These are phyloP conservation scores for Xylaria sp. DNA, from an alignment of 2,329 filamentous ascomycete genomes.

Conservation along the genomic window DNA sequence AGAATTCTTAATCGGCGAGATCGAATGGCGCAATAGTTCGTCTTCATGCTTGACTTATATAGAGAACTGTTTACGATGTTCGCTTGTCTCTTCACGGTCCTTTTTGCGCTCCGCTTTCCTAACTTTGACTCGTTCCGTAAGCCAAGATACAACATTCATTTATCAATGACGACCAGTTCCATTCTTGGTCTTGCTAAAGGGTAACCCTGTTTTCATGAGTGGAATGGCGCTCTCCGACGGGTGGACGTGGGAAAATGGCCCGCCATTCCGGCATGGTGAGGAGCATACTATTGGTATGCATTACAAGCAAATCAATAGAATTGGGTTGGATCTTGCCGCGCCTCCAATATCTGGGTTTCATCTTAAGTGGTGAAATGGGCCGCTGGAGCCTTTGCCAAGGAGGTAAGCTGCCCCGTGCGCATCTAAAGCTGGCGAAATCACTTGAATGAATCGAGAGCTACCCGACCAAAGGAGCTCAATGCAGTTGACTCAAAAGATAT, in stretches of 20 bases:
- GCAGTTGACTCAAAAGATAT: too few species aligned
- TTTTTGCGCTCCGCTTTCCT: slow-evolving; percentile 25
- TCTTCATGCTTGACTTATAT: slow-evolving; percentile 26
- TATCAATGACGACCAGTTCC: slow-evolving; percentile 15
- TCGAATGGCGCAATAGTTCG: slow-evolving; percentile 9
- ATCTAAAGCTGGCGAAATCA: too few species aligned
- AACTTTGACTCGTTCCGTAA: slow-evolving; percentile 31
- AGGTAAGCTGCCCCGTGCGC: too few species aligned
- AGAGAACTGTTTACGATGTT: slow-evolving; percentile 8
- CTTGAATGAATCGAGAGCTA: too few species aligned
- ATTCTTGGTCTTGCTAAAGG: slow-evolving; percentile 4
- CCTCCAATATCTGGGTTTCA: slow-evolving; percentile 17
- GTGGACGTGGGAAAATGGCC: slow-evolving; percentile 33
- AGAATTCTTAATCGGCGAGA: neutral
- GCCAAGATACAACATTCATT: slow-evolving; percentile 32
- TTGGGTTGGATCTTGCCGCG: neutral
- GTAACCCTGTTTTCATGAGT: slow-evolving; percentile 16
- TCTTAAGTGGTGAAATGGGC: slow-evolving; percentile 9
- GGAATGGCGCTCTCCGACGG: slow-evolving; percentile 32
- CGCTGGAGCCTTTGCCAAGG: too few species aligned
- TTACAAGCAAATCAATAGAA: neutral
- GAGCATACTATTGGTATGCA: slow-evolving; percentile 3
- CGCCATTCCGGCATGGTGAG: slow-evolving; percentile 28
- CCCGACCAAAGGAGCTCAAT: too few species aligned
- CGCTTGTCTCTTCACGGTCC: slow-evolving; percentile 3